Base-by-base conservation (phyloP, 768 basidiomycete species). In the Boletus rubropictus region DNA sequence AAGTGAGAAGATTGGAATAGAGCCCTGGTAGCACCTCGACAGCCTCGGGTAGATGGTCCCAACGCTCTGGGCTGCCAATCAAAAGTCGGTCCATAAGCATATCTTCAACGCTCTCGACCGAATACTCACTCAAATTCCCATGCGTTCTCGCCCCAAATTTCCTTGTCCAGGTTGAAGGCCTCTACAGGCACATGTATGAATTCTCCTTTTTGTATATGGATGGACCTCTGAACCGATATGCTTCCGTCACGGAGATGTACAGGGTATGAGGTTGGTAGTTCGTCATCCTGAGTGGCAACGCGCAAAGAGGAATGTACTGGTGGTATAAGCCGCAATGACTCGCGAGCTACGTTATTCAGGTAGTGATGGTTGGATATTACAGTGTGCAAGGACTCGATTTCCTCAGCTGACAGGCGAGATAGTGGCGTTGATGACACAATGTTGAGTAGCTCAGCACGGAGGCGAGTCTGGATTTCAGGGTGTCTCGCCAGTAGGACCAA, bases 241-340 rank as follows among this genome's bases (percentile, higher is more conserved):
- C 61, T 73, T 3, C 79, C 79, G 54, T 80, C 74, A 22, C 63
- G 65, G 43, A 64, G 63, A 54, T 73, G 71, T n/a, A 86, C 74
- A 8, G 85, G 81, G 51, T 76, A 77, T 48, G 77, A 76, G 5
- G 79, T 80, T 0, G 91, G 91, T 12, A 94, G 72, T 48, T 79
- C 76, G 57, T 93, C 90, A 56, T 90, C 86, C 55, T 78, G 75
- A 1, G 76, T 83, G 3, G 89, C 87, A 17, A 87, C 82, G 11
- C 90, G 78, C 36, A 90, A 72, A 9, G 89, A 86, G 4, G 86
- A 88, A 59, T 89, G 86, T 9, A 92, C 73, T 1, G 91, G 89
- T 2, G 89, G 84, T 17, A 86, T 75, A 34, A 92, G 66, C n/a
- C 91, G 81, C 49, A 93, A 66, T 1, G 78, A 75, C 65, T 93